Evolutionary conservation across 176 grass and related monocot genomes (phyloP), one percentile per base, ranked within the genome.

Genomic region (Phyllostachys edulis): DNA sequence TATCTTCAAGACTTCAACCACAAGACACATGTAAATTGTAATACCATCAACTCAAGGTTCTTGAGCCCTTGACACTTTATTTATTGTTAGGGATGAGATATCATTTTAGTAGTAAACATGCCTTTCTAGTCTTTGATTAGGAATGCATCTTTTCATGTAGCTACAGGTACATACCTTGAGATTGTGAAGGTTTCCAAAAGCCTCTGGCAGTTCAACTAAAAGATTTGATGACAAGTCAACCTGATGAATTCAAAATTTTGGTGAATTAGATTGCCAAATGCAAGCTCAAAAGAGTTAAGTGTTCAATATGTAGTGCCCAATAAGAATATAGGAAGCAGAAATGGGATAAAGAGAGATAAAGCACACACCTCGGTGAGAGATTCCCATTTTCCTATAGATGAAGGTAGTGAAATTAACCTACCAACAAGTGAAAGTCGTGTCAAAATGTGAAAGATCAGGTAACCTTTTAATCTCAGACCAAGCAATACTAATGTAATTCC

Each of bases 201-300:
- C 81, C 83, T 98, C 89, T 63, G 96, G 85, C 37, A 98, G 77
- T 79, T 89, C 87, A 79, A 72, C 83, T 81, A 98, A 84, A 65
- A 98, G 93, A 92, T 98, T 95, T 59, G 71, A 92, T 81, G 93
- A 93, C 55, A 98, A 68, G 46, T 98, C 89, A 69, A 98, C 89
- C 96, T 98, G 85, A 88, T 79, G 63, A 37, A 67, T 75, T 56
- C 26, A 73, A 78, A 63, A 77, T 65, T 64, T 81, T 51, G 44
- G 73, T 69, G 66, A 75, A 66, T 34, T 38, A 81, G 62, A 52
- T 63, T 92, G 78, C 54, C 42, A 67, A 50, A 39, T 69, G 20
- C 20, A 77, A 67, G 38, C 46, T 72, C 57, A 84, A 41, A 78
- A 77, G 60, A 85, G 13, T 12, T 50, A 37, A 85, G 1, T 79